phyloP scores from a whole-genome alignment of 2,329 filamentous ascomycete species.

The Xylaria sp. region DNA sequence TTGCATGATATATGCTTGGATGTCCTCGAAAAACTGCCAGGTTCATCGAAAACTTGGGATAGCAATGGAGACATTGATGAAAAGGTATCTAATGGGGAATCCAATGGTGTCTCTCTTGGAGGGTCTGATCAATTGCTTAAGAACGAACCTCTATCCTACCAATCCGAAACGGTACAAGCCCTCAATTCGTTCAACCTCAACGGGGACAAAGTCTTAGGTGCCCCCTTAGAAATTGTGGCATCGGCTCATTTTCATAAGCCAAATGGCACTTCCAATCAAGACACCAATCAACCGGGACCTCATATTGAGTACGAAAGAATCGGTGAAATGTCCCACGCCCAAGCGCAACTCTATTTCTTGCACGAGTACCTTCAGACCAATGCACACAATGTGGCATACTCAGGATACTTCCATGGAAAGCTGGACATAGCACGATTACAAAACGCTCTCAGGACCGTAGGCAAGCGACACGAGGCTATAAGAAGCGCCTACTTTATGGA shows the following conservation, averaged over 20 bases:
- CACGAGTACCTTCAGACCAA: constrained; percentile 26
- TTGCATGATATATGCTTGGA: neutral
- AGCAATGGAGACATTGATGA: neutral
- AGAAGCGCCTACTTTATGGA: constrained; percentile 20
- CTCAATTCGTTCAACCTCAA: neutral
- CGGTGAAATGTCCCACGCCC: constrained; percentile 20
- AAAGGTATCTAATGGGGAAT: neutral
- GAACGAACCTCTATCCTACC: neutral
- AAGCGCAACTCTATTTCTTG: constrained; percentile 28
- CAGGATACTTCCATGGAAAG: neutral
- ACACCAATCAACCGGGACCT: neutral
- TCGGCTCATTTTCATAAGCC: neutral
- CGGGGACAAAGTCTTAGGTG: neutral
- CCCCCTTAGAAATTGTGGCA: neutral
- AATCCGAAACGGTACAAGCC: neutral
- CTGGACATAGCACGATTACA: neutral
- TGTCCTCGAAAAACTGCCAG: neutral
- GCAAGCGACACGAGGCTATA: constrained; percentile 13
- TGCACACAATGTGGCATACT: constrained; percentile 15
- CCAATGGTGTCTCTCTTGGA: neutral
- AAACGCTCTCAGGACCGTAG: neutral
- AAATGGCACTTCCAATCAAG: neutral
- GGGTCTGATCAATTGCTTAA: neutral
- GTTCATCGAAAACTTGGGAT: neutral
- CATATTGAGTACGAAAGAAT: neutral